Base-by-base conservation (phyloP, 805 yeast genomes). In the Nadsonia fulvescens region DNA sequence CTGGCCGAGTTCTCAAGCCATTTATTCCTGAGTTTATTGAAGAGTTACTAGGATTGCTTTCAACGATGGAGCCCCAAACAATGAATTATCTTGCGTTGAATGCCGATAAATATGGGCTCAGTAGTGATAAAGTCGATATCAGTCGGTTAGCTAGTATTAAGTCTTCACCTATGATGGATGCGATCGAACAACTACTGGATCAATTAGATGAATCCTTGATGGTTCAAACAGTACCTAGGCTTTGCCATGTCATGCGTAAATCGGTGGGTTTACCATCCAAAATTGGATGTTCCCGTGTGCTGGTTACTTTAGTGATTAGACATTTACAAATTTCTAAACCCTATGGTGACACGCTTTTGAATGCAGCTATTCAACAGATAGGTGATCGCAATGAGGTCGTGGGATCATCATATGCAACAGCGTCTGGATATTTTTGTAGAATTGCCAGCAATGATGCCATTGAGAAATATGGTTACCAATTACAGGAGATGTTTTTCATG, bases 251-350 rank as follows among this genome's bases (percentile, higher is more conserved):
- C 2, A 64, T 78, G 6, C 68, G 69, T 33, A 62, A 56, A 30
- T 66, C 91, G 0, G 77, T 83, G 12, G 96, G 96, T 0, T 54
- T 89, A 8, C 95, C 96, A 0, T 79, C 95, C 0, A 81, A 86
- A 41, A 81, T 77, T 0, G 79, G 83, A 13, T 82, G 86, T 0
- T 66, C 92, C 4, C 63, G 70, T 34, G 71, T 82, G 0, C 46
- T 83, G 7, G 78, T 73, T 5, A 60, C 66, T 11, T 45, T 81
- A 24, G 63, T 76, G 0, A 53, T 67, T 7, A 63, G 72, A 33
- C 70, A 74, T 37, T 54, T 67, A 0, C 42, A 46, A 5, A 33
- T 51, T 8, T 40, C 61, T 6, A 41, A 43, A n/a, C 58, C 61
- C 1, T 64, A 64, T 39, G 74, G 78, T 8, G 79, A 72, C 30